A percentile compares a stretch with the other conserved stretches of the same genome.
phyloP scores from a whole-genome alignment of 805 yeast species.

The Komagataella pastoris region DNA sequence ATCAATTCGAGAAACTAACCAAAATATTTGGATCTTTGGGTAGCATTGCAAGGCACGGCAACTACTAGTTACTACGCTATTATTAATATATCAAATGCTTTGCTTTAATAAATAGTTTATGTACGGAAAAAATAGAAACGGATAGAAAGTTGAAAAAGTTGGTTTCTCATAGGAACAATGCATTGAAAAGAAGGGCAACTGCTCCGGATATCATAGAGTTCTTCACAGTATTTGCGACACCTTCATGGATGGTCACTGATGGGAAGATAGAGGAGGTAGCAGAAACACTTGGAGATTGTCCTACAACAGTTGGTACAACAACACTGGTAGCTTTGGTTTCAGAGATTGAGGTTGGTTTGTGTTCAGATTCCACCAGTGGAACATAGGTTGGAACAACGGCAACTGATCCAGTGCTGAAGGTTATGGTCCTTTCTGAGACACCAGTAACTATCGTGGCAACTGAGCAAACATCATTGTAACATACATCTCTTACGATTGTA shows the following conservation, averaged over 20 bases:
- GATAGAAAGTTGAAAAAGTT: not conserved
- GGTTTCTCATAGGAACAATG: not conserved
- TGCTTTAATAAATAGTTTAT: not conserved
- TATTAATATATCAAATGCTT: not conserved
- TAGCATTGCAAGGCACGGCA: not conserved
- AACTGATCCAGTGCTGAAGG: not conserved
- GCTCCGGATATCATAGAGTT: not conserved
- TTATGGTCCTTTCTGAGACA: not conserved
- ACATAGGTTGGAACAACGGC: not conserved
- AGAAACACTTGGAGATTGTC: not conserved
- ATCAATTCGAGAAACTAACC: too few relatives aligned
- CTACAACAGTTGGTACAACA: not conserved
- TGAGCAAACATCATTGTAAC: not conserved
- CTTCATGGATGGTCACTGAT: not conserved
- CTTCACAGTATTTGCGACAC: not conserved
- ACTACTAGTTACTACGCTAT: not conserved
- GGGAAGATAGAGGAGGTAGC: not conserved
- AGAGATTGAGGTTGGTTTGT: too few relatives aligned
- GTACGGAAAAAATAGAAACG: not conserved
- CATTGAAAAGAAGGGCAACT: not conserved
- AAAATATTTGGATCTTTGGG: too few relatives aligned
- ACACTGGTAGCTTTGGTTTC: not conserved
- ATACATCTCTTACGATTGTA: not conserved
- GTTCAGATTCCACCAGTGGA: not conserved
- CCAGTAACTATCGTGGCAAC: not conserved